These are phyloP conservation scores for Pythium brachiatum DNA, from an alignment of 352 stramenopile genomes.

Conservation along the genomic window DNA sequence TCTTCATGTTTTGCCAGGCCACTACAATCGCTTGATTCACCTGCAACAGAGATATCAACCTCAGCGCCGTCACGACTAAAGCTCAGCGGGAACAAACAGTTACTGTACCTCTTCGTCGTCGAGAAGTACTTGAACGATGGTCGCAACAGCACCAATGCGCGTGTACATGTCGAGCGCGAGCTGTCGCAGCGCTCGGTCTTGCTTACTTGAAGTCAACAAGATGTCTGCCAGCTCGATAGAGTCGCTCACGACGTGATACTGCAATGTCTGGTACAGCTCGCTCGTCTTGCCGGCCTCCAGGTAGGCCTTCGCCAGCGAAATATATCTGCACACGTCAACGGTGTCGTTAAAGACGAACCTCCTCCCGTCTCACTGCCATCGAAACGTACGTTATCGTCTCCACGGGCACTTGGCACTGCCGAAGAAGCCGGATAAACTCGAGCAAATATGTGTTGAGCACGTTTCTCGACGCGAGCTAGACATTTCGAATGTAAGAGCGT, in stretches of 20 bases:
- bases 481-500: no score
- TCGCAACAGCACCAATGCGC: slow-evolving; percentile 39
- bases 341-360: no score
- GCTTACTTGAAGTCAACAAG: slow-evolving; percentile 33
- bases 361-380: no score
- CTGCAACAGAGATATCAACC: slow-evolving; percentile 6
- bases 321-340: slow-evolving; percentile 33
- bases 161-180: slow-evolving; percentile 69
- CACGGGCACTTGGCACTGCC: slow-evolving; percentile 44
- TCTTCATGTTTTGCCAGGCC: slow-evolving; percentile 20
- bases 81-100: neutral
- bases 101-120: slow-evolving; percentile 39
- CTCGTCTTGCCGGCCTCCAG: slow-evolving; percentile 36
- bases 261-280: slow-evolving; percentile 68
- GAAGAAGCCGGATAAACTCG: slow-evolving; percentile 66
- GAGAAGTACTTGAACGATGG: slow-evolving; percentile 51
- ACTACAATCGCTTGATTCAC: slow-evolving; percentile 16
- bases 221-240: slow-evolving; percentile 57
- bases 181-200: slow-evolving; percentile 41
- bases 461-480: slow-evolving; percentile 34
- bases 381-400: slow-evolving; percentile 52
- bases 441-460: slow-evolving; percentile 54
- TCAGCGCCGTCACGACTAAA: neutral
- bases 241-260: slow-evolving; percentile 54
- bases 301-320: slow-evolving; percentile 52